These are phyloP conservation scores for Sugiyamaella xylanicola DNA, from an alignment of 1,139 yeast genomes.

Conservation along the genomic window DNA sequence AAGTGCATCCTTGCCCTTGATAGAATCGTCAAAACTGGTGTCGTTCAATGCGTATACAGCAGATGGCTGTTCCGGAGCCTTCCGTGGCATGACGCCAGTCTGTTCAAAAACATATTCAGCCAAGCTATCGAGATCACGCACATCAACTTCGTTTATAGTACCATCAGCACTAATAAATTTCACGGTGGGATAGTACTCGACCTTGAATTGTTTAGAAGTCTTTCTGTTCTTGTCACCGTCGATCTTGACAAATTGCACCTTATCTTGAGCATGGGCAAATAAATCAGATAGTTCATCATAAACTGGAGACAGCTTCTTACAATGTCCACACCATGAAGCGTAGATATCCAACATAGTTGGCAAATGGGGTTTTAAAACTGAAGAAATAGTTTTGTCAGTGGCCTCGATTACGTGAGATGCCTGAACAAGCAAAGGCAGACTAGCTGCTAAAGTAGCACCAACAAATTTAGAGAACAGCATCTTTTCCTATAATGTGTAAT, in stretches of 20 bases:
- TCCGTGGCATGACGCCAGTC: slow-evolving; percentile 46
- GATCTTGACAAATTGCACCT: slow-evolving; percentile 53
- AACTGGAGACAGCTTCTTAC: slow-evolving; percentile 66
- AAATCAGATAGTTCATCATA: slow-evolving; percentile 62
- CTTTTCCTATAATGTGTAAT: background rate
- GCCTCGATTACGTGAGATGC: slow-evolving; percentile 47
- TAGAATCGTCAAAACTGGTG: slow-evolving; percentile 32
- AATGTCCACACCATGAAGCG: slow-evolving; percentile 85
- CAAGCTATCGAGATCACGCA: slow-evolving; percentile 48
- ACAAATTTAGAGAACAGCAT: slow-evolving; percentile 11
- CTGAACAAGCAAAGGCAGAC: slow-evolving; percentile 11
- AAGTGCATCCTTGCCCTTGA: slow-evolving; percentile 36
- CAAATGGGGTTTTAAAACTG: slow-evolving; percentile 58
- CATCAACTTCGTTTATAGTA: slow-evolving; percentile 38
- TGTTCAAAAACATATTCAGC: slow-evolving; percentile 51
- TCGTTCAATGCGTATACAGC: slow-evolving; percentile 47
- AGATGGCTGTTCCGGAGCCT: slow-evolving; percentile 23
- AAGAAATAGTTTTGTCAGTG: slow-evolving; percentile 54
- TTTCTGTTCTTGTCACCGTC: slow-evolving; percentile 67
- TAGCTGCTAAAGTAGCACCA: slow-evolving; percentile 9
- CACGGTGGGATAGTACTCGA: slow-evolving; percentile 68
- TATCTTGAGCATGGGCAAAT: slow-evolving; percentile 50
- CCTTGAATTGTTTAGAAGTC: slow-evolving; percentile 56
- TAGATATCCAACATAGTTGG: slow-evolving; percentile 71
- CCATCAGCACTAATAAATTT: slow-evolving; percentile 52